Evolutionary conservation across 805 yeast genomes (phyloP), one percentile per base, ranked within the genome.

Genomic region (Candida orba): DNA sequence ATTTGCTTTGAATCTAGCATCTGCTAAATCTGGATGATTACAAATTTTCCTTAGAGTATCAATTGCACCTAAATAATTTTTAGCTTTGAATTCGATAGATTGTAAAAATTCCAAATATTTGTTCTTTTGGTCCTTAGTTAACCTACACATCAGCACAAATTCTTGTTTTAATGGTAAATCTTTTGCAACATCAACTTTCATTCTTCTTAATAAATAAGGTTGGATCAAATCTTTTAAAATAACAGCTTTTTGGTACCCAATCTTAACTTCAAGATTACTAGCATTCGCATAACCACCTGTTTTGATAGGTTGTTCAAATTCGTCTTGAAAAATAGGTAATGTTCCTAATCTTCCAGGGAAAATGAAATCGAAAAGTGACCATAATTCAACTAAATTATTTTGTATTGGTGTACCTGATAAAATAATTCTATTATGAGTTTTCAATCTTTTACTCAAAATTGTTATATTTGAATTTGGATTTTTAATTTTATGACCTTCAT

Each of bases 231-330:
- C 95, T 40, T 95, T 71, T 41, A 93, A 66, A 3, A 91, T 81
- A 5, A 90, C 93, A 0, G 99, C 99, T 67, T 98, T 93, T 59
- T 88, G 88, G 58, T 87, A 90, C 2, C 97, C 96, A 1, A 97
- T 82, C 58, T 91, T 97, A 0, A 93, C 98, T 59, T 93, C 97
- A 4, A 93, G 77, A 59, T 93, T 93, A 1, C 95, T 80, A 0
- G 99, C 98, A 66, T 91, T 93, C 2, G 99, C 96, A 64, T 93
- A 93, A 0, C 99, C 99, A n/a, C 99, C 99, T 59, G 86, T 73
- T 57, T 89, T 91, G 37, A 93, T 93, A 0, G 99, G 99, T 6
- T 81, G 71, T 3, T 95, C 84, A 61, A 93, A 93, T 60, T 93
- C 96, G 42, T 76, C 84, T 62, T 90, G 95, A 55, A 93, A 93